Conservation (phyloP, 768 basidiomycete species). For the Rhizopogon roseolus region DNA sequence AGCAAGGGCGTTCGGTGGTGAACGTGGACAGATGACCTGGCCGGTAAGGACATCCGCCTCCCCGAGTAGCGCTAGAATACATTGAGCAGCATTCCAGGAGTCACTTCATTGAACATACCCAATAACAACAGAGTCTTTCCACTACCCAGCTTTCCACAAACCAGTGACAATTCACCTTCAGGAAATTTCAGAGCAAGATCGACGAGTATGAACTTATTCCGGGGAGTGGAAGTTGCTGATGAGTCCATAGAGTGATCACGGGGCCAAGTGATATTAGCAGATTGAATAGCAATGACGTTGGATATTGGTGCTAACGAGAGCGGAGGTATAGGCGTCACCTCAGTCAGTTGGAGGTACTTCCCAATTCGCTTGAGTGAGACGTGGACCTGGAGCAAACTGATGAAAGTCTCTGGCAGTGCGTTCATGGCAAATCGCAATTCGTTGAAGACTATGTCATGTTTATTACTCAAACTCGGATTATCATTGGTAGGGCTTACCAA, state of each 20-base stretch:
- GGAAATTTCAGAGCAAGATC: slow-evolving; percentile 80
- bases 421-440: slow-evolving; percentile 88
- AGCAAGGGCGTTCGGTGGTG: slow-evolving; percentile 76
- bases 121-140: slow-evolving; percentile 84
- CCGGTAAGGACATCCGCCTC: slow-evolving; percentile 84
- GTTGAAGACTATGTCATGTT: slow-evolving; percentile 55
- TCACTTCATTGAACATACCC: slow-evolving; percentile 28
- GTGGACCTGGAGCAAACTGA: slow-evolving; percentile 82
- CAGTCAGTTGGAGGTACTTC: slow-evolving; percentile 74
- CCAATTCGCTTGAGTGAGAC: slow-evolving; percentile 90
- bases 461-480: not conserved
- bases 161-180: slow-evolving; percentile 67
- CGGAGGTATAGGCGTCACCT: slow-evolving; percentile 62
- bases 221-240: slow-evolving; percentile 67
- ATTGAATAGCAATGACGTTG: slow-evolving; percentile 66
- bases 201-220: slow-evolving; percentile 73
- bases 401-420: slow-evolving; percentile 86
- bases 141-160: slow-evolving; percentile 89
- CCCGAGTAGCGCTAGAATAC: slow-evolving; percentile 63
- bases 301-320: slow-evolving; percentile 42
- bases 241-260: slow-evolving; percentile 59
- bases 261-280: slow-evolving; percentile 90
- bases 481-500: slow-evolving; percentile 25
- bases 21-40: slow-evolving; percentile 77
- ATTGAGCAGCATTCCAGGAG: slow-evolving; percentile 5